These are phyloP conservation scores for Amanita muscaria DNA, from an alignment of 768 basidiomycete genomes.

Conservation along the genomic window DNA sequence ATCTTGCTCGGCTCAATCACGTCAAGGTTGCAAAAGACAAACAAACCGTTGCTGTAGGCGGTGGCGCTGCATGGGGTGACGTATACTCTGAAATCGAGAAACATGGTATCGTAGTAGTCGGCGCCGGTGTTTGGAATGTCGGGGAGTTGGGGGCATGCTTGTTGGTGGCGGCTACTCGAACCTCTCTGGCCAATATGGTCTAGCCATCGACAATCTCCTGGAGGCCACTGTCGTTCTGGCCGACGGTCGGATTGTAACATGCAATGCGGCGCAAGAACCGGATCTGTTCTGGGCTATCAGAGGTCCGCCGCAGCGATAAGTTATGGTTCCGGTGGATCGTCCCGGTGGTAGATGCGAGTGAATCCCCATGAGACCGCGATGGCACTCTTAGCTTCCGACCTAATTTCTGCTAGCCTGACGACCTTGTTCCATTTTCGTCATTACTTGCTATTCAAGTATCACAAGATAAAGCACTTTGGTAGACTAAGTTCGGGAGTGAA, in stretches of 20 bases:
- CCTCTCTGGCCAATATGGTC: conserved; percentile 7
- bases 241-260: conserved; percentile 12
- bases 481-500: too few species aligned
- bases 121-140: conserved; percentile 11
- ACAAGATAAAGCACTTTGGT: too few species aligned
- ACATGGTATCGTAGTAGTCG: conserved; percentile 11
- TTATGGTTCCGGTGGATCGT: too few species aligned
- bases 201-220: conserved; percentile 13
- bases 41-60: conserved; percentile 9
- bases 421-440: too few species aligned
- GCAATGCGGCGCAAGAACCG: conserved; percentile 15
- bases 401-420: too few species aligned
- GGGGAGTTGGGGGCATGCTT: conserved; percentile 11
- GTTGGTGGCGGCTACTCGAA: conserved; percentile 11
- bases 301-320: too few species aligned
- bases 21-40: conserved; percentile 9
- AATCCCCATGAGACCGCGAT: too few species aligned
- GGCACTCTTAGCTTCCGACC: too few species aligned
- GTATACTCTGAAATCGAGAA: conserved; percentile 11
- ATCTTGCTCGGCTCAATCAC: conserved; percentile 7
- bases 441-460: too few species aligned
- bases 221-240: conserved; percentile 14
- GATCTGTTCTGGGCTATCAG: conserved; percentile 20
- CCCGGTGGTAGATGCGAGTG: too few species aligned
- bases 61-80: conserved; percentile 13